A percentile compares a stretch with the other conserved stretches of the same genome.
These are phyloP conservation scores for Scheffersomyces segobiensis DNA, from an alignment of 1,139 yeast species.

Conservation along the genomic window DNA sequence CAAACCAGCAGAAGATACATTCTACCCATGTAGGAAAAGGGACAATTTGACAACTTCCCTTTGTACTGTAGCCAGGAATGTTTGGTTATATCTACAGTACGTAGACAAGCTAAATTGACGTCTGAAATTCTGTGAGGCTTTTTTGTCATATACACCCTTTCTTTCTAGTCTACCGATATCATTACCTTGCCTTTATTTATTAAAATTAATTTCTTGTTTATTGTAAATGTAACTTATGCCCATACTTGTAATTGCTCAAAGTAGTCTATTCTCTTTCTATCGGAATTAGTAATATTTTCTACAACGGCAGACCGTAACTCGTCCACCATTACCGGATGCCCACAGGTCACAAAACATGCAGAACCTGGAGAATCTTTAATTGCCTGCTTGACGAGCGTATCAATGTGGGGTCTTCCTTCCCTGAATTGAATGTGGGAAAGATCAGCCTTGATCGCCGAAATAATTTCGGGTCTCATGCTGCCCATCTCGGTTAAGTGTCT, in stretches of 20 bases:
- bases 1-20: too few species aligned
- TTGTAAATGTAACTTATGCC: conserved; percentile 9
- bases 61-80: too few species aligned
- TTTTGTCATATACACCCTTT: too few species aligned
- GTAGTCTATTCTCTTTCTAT: conserved; percentile 15
- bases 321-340: conserved; percentile 36
- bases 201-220: not conserved
- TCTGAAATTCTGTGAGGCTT: too few species aligned
- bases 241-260: conserved; percentile 20
- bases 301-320: conserved; percentile 12
- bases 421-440: conserved; percentile 22
- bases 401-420: conserved; percentile 33
- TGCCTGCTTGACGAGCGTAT: conserved; percentile 20
- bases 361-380: conserved; percentile 25
- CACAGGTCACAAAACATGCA: conserved; percentile 37
- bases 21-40: too few species aligned
- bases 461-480: not conserved
- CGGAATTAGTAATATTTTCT: conserved; percentile 7
- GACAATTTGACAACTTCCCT: too few species aligned
- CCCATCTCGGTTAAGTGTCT: conserved; percentile 1
- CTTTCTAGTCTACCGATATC: too few species aligned
- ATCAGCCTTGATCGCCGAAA: conserved; percentile 1
- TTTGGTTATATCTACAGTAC: too few species aligned
- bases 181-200: too few species aligned
- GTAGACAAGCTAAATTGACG: too few species aligned